These are phyloP conservation scores for Fragosphaeria purpurea DNA, from an alignment of 2,329 filamentous ascomycete genomes.

Conservation along the genomic window DNA sequence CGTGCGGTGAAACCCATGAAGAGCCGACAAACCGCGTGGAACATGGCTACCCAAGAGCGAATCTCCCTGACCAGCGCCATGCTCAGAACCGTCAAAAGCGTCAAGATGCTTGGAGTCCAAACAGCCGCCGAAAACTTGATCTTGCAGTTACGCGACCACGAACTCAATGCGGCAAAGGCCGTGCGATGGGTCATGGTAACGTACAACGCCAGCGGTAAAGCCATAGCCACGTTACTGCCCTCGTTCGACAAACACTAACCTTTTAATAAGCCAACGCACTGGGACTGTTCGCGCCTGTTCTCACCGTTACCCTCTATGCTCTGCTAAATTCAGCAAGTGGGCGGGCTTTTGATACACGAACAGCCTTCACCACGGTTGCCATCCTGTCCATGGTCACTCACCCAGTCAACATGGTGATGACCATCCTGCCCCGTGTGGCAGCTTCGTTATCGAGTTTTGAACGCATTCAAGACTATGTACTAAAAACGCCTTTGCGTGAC, in stretches of 20 bases:
- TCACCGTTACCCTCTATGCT: constrained; percentile 27
- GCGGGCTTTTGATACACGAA: constrained; percentile 21
- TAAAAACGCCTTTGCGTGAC: not conserved
- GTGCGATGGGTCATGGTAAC: constrained; percentile 30
- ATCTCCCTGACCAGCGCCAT: constrained; percentile 25
- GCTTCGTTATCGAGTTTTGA: constrained; percentile 25
- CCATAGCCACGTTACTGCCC: not conserved
- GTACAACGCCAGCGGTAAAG: constrained; percentile 30
- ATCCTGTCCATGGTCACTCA: constrained; percentile 29
- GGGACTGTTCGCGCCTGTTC: constrained; percentile 30
- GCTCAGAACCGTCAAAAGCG: constrained; percentile 25
- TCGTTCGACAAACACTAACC: no score
- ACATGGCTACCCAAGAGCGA: constrained; percentile 28
- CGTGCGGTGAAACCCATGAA: constrained; percentile 29
- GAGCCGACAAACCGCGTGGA: constrained; percentile 28
- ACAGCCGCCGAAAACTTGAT: constrained; percentile 15
- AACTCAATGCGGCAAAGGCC: constrained; percentile 22
- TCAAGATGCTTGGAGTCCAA: constrained; percentile 31
- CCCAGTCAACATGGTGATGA: constrained; percentile 35
- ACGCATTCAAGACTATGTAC: constrained; percentile 26
- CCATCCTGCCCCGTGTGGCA: constrained; percentile 24
- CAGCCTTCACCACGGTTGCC: constrained; percentile 30
- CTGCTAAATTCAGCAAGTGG: constrained; percentile 16
- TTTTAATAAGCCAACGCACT: constrained; percentile 25
- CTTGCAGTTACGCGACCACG: constrained; percentile 19